These are phyloP conservation scores for Allium cepa DNA, from an alignment of 106 monocot species.

Conservation along the genomic window DNA sequence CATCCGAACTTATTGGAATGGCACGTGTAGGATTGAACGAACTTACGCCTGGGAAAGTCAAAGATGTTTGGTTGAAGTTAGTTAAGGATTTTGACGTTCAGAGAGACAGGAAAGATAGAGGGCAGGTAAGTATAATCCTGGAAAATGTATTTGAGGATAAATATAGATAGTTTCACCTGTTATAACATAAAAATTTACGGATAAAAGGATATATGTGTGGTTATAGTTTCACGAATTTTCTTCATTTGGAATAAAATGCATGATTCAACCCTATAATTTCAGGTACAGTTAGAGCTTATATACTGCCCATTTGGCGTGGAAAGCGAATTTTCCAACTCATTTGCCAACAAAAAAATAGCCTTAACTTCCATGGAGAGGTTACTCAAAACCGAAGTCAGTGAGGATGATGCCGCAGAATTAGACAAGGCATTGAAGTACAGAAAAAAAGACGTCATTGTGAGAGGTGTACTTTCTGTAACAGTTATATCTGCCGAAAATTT, in stretches of 20 bases:
- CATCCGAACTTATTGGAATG: slow-evolving; percentile 71
- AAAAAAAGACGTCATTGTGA: slow-evolving; percentile 82
- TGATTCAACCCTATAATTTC: slow-evolving; percentile 9
- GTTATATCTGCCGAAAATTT: slow-evolving; percentile 89
- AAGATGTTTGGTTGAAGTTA: slow-evolving; percentile 82
- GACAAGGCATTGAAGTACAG: slow-evolving; percentile 21
- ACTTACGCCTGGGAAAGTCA: slow-evolving; percentile 89
- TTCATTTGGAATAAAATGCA: neutral
- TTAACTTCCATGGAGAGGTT: slow-evolving; percentile 88
- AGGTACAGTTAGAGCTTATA: slow-evolving; percentile 95
- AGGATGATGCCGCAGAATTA: slow-evolving; percentile 15
- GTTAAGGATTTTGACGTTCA: slow-evolving; percentile 93
- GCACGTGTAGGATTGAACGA: slow-evolving; percentile 51
- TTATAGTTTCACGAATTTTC: neutral
- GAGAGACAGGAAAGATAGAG: slow-evolving; percentile 77
- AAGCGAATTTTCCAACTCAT: slow-evolving; percentile 59
- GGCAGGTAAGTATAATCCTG: slow-evolving; percentile 48
- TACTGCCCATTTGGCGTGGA: slow-evolving; percentile 71
- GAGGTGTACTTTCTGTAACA: slow-evolving; percentile 92
- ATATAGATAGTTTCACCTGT: neutral
- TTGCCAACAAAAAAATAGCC: slow-evolving; percentile 35
- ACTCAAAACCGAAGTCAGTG: slow-evolving; percentile 51
- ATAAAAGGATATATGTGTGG: neutral
- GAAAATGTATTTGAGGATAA: neutral
- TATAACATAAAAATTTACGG: neutral